Conservation (phyloP, 192 early-diverging fungal species). For the Globomyces pollinis-pini region DNA sequence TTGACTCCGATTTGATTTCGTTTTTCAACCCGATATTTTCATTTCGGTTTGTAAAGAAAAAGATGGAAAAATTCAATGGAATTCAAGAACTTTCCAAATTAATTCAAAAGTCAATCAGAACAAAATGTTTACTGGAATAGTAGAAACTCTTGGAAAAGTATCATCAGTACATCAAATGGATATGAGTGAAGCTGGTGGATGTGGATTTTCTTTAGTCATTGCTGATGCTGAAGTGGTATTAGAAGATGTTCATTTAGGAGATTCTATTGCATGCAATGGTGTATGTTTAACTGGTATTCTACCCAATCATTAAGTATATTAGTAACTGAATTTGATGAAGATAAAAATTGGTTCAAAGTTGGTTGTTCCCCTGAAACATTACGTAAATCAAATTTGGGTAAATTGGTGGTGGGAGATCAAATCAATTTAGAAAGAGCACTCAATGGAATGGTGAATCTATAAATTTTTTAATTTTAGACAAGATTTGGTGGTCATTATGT, state of each 20-base stretch:
- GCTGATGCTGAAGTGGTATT: constrained; percentile 63
- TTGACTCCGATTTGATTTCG: too few relatives aligned
- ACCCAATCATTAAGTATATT: too few relatives aligned
- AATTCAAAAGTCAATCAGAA: too few relatives aligned
- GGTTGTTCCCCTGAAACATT: constrained; percentile 90
- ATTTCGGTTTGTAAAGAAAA: too few relatives aligned
- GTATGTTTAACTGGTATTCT: constrained; percentile 97
- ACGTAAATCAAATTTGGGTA: constrained; percentile 86
- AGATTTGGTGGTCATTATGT: constrained; percentile 98
- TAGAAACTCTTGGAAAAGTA: constrained; percentile 84
- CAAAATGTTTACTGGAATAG: constrained; percentile 96
- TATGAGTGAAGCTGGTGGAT: constrained; percentile 68
- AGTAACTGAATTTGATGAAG: constrained; percentile 81
- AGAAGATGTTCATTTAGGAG: constrained; percentile 79
- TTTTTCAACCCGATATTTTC: too few relatives aligned
- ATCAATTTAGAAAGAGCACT: constrained; percentile 96
- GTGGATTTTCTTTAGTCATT: constrained; percentile 79
- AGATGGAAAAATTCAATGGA: too few relatives aligned
- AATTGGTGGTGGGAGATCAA: constrained; percentile 60
- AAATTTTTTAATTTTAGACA: too few relatives aligned
- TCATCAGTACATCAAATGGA: constrained; percentile 60
- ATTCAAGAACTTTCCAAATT: too few relatives aligned
- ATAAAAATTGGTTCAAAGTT: constrained; percentile 69
- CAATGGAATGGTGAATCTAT: too few relatives aligned
- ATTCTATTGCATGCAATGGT: constrained; percentile 90